Percentiles rank a stretch among this genome's conserved stretches.
These are phyloP conservation scores for Globisporangium takayamanum DNA, from an alignment of 352 stramenopile genomes.

Conservation along the genomic window DNA sequence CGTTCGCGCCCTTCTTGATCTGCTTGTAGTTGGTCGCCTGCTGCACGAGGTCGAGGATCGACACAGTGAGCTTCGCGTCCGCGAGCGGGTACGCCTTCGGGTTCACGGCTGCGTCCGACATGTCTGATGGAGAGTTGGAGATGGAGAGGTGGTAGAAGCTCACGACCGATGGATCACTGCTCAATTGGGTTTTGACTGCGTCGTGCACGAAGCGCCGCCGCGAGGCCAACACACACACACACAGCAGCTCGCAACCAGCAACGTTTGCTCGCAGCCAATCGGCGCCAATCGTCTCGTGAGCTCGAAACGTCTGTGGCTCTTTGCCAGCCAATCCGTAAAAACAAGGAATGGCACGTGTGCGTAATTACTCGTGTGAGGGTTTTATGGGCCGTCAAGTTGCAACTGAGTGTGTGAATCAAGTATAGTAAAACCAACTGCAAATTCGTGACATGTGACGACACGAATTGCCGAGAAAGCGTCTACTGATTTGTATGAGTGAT, in stretches of 20 bases:
- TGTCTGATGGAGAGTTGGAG: constrained; percentile 19
- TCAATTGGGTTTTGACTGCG: constrained; percentile 30
- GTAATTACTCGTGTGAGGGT: background rate
- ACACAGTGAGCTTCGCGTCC: constrained; percentile 97
- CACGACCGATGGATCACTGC: constrained; percentile 89
- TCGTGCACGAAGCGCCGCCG: background rate
- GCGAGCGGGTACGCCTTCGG: constrained; percentile 97
- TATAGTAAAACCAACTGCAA: too few species aligned
- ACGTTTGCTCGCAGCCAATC: background rate
- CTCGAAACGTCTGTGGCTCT: background rate
- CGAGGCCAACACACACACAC: background rate
- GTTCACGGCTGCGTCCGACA: constrained; percentile 84
- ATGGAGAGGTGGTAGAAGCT: constrained; percentile 38
- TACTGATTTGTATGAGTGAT: too few species aligned
- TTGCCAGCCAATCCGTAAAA: constrained; percentile 20
- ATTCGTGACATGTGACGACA: too few species aligned
- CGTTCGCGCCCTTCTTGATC: constrained; percentile 99
- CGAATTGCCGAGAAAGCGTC: too few species aligned
- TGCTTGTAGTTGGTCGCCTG: constrained; percentile 99
- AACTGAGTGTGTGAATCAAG: too few species aligned
- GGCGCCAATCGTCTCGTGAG: background rate
- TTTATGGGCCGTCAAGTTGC: too few species aligned
- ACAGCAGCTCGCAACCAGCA: constrained; percentile 5
- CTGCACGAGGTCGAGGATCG: constrained; percentile 98
- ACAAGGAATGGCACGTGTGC: background rate